Evolutionary conservation across 768 basidiomycete genomes (phyloP).

Genomic region (Hericium erinaceus): DNA sequence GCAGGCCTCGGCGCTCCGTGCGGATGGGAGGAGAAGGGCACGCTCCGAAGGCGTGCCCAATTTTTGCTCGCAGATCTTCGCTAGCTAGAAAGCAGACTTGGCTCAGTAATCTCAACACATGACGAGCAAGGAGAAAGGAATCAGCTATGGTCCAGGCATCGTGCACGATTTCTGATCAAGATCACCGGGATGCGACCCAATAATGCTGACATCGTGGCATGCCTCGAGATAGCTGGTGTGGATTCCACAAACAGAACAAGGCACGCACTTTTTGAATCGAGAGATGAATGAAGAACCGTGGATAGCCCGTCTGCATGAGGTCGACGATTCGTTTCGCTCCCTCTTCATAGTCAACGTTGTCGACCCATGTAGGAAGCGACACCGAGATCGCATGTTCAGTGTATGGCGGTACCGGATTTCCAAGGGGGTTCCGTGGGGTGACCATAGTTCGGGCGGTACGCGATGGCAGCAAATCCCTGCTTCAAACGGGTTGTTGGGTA

Average conservation of each 20-base stretch:
- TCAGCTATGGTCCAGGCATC: not conserved
- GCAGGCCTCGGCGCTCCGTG: conserved; percentile 63
- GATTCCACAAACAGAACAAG: not conserved
- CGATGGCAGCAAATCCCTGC: no score
- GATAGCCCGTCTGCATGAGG: conserved; percentile 84
- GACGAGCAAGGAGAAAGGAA: not conserved
- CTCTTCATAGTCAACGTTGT: conserved; percentile 88
- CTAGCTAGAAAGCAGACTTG: conserved; percentile 45
- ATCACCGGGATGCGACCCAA: not conserved
- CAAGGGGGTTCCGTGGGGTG: conserved; percentile 23
- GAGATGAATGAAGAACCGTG: conserved; percentile 87
- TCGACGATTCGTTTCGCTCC: conserved; percentile 73
- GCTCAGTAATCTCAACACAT: not conserved
- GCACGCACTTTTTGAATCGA: conserved; percentile 67
- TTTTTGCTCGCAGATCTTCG: conserved; percentile 63
- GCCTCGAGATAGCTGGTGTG: no score
- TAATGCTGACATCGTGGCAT: no score
- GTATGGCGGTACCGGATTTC: conserved; percentile 51
- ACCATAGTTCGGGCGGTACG: not conserved
- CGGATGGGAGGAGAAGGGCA: conserved; percentile 74
- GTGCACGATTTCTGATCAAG: not conserved
- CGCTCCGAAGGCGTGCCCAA: conserved; percentile 64
- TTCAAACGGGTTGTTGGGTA: no score
- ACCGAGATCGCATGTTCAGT: conserved; percentile 89
- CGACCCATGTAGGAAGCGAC: conserved; percentile 88